Percentiles rank a stretch among this genome's conserved stretches.
These are phyloP conservation scores for Xerocomellus chrysenteron DNA, from an alignment of 768 basidiomycete species.

Conservation along the genomic window DNA sequence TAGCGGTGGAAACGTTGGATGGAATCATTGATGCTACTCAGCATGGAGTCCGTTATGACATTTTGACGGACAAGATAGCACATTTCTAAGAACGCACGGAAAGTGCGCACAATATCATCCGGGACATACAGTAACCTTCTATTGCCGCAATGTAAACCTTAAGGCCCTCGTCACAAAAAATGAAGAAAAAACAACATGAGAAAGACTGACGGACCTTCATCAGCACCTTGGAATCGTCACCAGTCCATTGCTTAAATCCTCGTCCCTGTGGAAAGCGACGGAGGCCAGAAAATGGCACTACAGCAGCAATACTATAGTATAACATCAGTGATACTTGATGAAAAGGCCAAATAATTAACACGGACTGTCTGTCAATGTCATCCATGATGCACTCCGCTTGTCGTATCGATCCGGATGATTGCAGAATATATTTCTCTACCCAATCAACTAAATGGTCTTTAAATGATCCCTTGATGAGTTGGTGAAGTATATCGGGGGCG, in stretches of 20 bases:
- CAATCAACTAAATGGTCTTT: slow-evolving; percentile 8
- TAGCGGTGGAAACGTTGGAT: too few relatives aligned
- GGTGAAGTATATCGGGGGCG: background rate
- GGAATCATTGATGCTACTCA: too few relatives aligned
- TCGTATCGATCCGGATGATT: background rate
- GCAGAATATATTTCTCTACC: background rate
- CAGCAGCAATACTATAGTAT: slow-evolving; percentile 24
- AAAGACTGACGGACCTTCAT: slow-evolving; percentile 35
- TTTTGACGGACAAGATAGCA: too few relatives aligned
- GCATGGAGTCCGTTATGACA: too few relatives aligned
- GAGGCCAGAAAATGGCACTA: slow-evolving; percentile 28
- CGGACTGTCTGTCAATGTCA: slow-evolving; percentile 32
- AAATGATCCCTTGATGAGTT: slow-evolving; percentile 2
- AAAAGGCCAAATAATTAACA: background rate
- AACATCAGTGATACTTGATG: background rate
- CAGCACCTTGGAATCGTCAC: slow-evolving; percentile 38
- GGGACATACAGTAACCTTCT: slow-evolving; percentile 24
- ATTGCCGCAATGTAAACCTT: slow-evolving; percentile 34
- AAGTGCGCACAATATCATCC: slow-evolving; percentile 7
- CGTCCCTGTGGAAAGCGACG: slow-evolving; percentile 31
- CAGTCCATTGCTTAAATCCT: slow-evolving; percentile 39
- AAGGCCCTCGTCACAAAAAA: background rate
- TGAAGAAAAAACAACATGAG: background rate
- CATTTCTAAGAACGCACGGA: too few relatives aligned
- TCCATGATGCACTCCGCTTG: slow-evolving; percentile 21